Conservation (phyloP, 805 yeast genomes). For the Ogataea henricii region DNA sequence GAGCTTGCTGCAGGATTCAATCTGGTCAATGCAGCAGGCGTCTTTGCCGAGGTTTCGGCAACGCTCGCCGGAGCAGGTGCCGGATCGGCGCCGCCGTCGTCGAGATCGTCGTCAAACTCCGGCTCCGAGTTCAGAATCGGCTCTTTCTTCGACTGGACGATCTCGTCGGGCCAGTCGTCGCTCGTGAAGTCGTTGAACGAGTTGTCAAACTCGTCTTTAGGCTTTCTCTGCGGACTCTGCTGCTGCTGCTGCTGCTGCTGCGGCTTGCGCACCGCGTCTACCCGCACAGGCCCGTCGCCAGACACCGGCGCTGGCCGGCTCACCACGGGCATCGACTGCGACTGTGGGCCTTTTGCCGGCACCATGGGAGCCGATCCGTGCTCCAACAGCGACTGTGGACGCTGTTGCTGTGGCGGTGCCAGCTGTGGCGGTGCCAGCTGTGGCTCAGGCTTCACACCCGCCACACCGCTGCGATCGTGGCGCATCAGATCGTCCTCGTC, state of each 20-base stretch:
- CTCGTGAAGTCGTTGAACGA: slow-evolving; percentile 49
- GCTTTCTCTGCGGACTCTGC: not conserved
- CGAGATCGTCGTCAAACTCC: slow-evolving; percentile 30
- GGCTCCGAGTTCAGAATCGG: slow-evolving; percentile 29
- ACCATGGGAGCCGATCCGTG: slow-evolving; percentile 7
- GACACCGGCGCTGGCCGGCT: not conserved
- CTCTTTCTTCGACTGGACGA: slow-evolving; percentile 13
- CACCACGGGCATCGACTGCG: slow-evolving; percentile 17
- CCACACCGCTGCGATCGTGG: slow-evolving; percentile 17
- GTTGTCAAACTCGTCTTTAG: slow-evolving; percentile 40
- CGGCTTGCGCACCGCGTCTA: too few species aligned
- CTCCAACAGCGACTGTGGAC: slow-evolving; percentile 12
- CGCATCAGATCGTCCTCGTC: slow-evolving; percentile 37
- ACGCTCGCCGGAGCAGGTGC: not conserved
- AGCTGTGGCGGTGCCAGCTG: too few species aligned
- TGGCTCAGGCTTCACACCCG: slow-evolving; percentile 6
- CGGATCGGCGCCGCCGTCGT: not conserved
- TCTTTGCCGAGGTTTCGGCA: not conserved
- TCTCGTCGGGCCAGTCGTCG: slow-evolving; percentile 42
- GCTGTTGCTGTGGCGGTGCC: not conserved
- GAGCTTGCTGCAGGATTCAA: not conserved
- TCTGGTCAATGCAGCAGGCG: not conserved
- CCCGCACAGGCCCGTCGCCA: not conserved
- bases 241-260: too few species aligned
- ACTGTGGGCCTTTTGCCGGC: slow-evolving; percentile 7